Conservation (phyloP, 176 grass and related monocot species). For the Guadua angustifolia region DNA sequence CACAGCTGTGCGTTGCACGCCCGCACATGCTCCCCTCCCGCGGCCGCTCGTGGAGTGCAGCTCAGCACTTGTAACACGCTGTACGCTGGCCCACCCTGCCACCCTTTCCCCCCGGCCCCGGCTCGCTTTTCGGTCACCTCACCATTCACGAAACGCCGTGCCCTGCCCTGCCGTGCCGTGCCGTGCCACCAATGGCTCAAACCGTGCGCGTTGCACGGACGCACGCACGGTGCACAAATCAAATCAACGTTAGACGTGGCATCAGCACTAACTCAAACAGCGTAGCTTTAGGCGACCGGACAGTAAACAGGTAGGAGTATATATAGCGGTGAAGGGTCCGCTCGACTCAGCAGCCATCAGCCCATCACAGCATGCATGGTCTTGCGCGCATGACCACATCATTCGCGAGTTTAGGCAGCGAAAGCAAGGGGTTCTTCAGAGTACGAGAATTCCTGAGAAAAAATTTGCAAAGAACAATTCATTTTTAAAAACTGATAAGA, state of each 20-base stretch:
- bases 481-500: not conserved
- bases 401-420: not conserved
- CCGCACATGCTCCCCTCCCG: not conserved
- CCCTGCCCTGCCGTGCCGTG: no score
- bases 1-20: not conserved
- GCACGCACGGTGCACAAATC: not conserved
- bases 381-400: not conserved
- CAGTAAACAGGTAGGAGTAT: not conserved
- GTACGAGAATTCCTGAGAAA: not conserved
- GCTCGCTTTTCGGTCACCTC: not conserved
- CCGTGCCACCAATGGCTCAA: not conserved
- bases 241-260: not conserved
- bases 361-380: not conserved
- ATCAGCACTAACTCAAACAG: not conserved
- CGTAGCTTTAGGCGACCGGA: not conserved
- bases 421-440: not conserved
- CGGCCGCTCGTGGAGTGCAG: constrained; percentile 20
- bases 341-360: not conserved
- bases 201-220: no score
- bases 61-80: constrained; percentile 21
- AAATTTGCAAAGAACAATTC: not conserved
- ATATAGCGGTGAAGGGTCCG: not conserved
- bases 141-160: not conserved
- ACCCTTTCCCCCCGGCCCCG: not conserved
- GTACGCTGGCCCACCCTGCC: not conserved